phyloP scores from a whole-genome alignment of 1,284 basidiomycete species.

The Boletellus deceptivus region DNA sequence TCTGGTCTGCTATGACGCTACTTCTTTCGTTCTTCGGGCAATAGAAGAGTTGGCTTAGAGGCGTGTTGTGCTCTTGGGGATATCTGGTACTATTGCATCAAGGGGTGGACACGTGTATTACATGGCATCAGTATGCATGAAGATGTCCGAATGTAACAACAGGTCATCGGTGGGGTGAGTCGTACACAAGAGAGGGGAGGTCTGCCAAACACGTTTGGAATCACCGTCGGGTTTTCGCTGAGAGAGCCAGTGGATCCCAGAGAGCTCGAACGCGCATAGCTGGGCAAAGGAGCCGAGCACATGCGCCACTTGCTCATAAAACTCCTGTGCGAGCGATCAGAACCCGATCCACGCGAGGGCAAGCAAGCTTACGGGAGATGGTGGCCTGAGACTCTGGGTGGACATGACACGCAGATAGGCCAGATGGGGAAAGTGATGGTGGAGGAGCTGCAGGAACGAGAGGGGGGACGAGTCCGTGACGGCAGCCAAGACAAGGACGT shows the following conservation, averaged over 20 bases:
- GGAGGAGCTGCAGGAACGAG: constrained; percentile 44
- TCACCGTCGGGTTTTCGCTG: constrained; percentile 38
- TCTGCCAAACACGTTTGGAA: constrained; percentile 48
- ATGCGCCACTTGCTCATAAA: constrained; percentile 59
- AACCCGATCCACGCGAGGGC: constrained; percentile 9
- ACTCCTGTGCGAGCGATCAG: constrained; percentile 42
- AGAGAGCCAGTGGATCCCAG: constrained; percentile 67
- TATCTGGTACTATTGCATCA: constrained; percentile 6
- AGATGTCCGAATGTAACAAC: constrained; percentile 39
- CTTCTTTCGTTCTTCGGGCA: constrained; percentile 45
- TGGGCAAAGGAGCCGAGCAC: constrained; percentile 53
- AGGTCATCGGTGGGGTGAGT: constrained; percentile 30
- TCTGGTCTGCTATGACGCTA: constrained; percentile 44
- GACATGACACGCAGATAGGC: constrained; percentile 53
- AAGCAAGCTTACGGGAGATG: constrained; percentile 42
- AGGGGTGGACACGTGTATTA: constrained; percentile 1
- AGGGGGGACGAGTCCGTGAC: constrained; percentile 46
- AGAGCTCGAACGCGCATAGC: constrained; percentile 65
- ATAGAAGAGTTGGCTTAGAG: constrained; percentile 39
- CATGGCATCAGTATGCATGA: constrained; percentile 38
- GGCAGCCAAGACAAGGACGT: constrained; percentile 44
- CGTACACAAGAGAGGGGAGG: constrained; percentile 41
- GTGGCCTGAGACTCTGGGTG: constrained; percentile 47
- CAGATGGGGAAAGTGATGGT: constrained; percentile 45
- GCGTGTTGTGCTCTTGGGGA: not conserved